Evolutionary conservation across 2,329 filamentous ascomycete species (phyloP).

Genomic region (Colletotrichum sp.): DNA sequence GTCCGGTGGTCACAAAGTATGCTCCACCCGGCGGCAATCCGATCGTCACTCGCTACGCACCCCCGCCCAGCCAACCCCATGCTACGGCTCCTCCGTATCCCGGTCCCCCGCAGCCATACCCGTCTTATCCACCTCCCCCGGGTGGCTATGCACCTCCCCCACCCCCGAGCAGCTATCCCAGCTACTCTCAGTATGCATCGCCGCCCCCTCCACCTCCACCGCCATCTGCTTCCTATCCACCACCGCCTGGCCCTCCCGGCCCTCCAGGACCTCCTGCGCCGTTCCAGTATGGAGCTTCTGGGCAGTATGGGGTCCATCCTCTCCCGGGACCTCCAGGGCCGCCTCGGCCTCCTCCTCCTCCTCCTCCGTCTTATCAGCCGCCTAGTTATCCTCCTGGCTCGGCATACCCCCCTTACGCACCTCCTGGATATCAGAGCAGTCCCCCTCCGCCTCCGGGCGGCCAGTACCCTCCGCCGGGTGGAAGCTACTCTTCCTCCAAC

Average conservation of each 20-base stretch:
- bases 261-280: not conserved
- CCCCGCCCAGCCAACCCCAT: conserved; percentile 15
- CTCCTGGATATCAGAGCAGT: not conserved
- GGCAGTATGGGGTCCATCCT: conserved; percentile 32
- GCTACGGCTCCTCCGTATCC: conserved; percentile 12
- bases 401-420: conserved; percentile 3
- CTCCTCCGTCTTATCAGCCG: conserved; percentile 20
- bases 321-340: conserved; percentile 26
- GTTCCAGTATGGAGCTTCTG: conserved; percentile 26
- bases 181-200: not conserved
- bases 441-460: not conserved
- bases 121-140: conserved; percentile 7
- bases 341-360: not conserved
- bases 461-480: not conserved
- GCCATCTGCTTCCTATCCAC: conserved; percentile 3
- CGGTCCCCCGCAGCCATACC: conserved; percentile 9
- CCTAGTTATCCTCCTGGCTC: not conserved
- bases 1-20: conserved; percentile 19
- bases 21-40: conserved; percentile 12
- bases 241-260: not conserved
- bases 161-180: conserved; percentile 3
- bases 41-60: conserved; percentile 21
- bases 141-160: conserved; percentile 2
- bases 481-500: not conserved
- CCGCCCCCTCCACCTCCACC: conserved; percentile 6